phyloP scores from a whole-genome alignment of 2,329 filamentous ascomycete species.

The Clonostachys rosea region DNA sequence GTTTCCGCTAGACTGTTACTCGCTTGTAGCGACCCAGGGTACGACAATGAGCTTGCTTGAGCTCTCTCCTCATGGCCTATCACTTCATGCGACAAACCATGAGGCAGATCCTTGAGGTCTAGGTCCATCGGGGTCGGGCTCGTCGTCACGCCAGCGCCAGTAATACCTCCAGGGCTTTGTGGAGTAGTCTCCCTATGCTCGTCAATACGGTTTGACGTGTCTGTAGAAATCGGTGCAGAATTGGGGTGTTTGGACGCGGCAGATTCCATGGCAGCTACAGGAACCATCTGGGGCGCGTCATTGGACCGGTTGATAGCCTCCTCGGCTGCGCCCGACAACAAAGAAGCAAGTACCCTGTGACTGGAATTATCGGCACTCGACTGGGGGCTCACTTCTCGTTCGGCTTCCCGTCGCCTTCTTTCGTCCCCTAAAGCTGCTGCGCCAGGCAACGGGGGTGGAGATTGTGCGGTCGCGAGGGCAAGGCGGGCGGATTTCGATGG shows the following conservation, averaged over 20 bases:
- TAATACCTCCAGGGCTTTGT: conserved; percentile 36
- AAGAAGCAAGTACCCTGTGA: conserved; percentile 46
- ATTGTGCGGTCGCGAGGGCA: conserved; percentile 33
- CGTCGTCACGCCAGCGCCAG: conserved; percentile 36
- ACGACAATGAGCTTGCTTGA: conserved; percentile 46
- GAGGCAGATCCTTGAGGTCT: conserved; percentile 31
- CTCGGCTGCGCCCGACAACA: conserved; percentile 45
- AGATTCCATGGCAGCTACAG: conserved; percentile 37
- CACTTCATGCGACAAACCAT: conserved; percentile 26
- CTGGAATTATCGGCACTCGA: conserved; percentile 47
- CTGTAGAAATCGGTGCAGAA: conserved; percentile 22
- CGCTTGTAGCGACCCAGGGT: conserved; percentile 45
- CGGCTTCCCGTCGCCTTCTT: conserved; percentile 37
- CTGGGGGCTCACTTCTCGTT: conserved; percentile 29
- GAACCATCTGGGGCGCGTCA: conserved; percentile 40
- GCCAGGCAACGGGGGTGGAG: conserved; percentile 40
- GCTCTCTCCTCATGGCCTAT: conserved; percentile 46
- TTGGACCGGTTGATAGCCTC: conserved; percentile 50
- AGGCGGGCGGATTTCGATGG: conserved; percentile 51
- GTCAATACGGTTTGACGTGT: conserved; percentile 21
- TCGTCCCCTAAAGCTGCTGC: conserved; percentile 51
- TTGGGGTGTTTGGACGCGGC: conserved; percentile 26
- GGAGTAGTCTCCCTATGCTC: conserved; percentile 35
- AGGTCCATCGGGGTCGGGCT: conserved; percentile 52
- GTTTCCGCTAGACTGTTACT: conserved; percentile 35